A percentile compares a stretch with the other conserved stretches of the same genome.
Evolutionary conservation across 1,284 basidiomycete genomes (phyloP).

Genomic region (Ganoderma boninense): DNA sequence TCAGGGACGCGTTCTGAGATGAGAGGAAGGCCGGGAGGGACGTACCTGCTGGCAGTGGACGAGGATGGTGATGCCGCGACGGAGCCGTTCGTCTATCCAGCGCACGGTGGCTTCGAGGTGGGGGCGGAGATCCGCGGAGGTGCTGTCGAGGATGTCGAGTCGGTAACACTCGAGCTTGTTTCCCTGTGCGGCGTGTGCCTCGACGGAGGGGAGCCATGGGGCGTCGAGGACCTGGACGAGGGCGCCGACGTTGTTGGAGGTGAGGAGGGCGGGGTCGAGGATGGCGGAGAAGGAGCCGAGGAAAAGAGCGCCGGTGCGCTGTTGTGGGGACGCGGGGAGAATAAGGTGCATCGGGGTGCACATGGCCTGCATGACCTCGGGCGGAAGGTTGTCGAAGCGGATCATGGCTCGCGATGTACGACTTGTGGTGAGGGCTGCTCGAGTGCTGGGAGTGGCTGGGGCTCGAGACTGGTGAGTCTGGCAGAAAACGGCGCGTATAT

Average conservation of each 20-base stretch:
- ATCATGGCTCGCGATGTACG: slow-evolving; percentile 57
- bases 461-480: not conserved
- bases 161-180: slow-evolving; percentile 64
- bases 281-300: slow-evolving; percentile 49
- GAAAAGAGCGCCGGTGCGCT: slow-evolving; percentile 46
- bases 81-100: slow-evolving; percentile 60
- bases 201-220: slow-evolving; percentile 69
- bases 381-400: slow-evolving; percentile 72
- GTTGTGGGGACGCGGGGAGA: slow-evolving; percentile 47
- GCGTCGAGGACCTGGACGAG: slow-evolving; percentile 77
- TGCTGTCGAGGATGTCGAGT: slow-evolving; percentile 69
- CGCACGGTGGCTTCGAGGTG: slow-evolving; percentile 64
- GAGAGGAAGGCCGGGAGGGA: slow-evolving; percentile 41
- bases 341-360: slow-evolving; percentile 83
- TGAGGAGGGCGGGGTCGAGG: slow-evolving; percentile 45
- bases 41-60: slow-evolving; percentile 76
- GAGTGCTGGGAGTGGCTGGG: not conserved
- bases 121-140: slow-evolving; percentile 59
- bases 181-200: slow-evolving; percentile 51
- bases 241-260: slow-evolving; percentile 57
- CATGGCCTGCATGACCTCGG: slow-evolving; percentile 80
- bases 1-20: not conserved
- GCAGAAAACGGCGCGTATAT: not conserved
- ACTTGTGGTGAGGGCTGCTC: not conserved
- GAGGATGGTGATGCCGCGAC: slow-evolving; percentile 61